Evolutionary conservation across 192 early-diverging fungal species (phyloP), one percentile per base, ranked within the genome.

Genomic region (Coemansia sp.): DNA sequence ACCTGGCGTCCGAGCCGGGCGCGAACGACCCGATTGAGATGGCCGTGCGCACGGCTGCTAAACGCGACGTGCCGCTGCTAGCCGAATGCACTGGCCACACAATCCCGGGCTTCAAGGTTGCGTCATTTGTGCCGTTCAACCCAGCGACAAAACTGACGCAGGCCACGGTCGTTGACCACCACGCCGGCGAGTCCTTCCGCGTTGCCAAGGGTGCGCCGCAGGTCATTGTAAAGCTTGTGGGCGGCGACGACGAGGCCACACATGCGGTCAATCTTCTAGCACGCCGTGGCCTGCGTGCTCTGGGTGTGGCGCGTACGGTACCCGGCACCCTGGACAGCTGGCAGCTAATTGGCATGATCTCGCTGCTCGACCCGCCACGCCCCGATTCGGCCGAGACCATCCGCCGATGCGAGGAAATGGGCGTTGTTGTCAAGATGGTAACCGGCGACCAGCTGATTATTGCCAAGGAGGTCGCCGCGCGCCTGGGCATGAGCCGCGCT

Each of bases 401-500:
- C 57, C 64, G 72, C 21, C 89, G 89, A 45, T 95, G 93, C 75
- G 81, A 88, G 58, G 71, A 78, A n/a, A 86, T 93, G 70, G 95
- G 93, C 53, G 88, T 97, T 10, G 84, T 88, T 47, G 91, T 95
- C 65, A 97, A 97, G 77, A 95, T 95, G 95, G 90, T 97, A 62
- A 97, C 95, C 31, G 95, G 95, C 64, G 95, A 97, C 74, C 95
- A 95, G 77, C 82, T 87, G 62, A 93, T 95, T 60, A 95, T 95
- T 80, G 95, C 88, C 64, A 95, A 94, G 72, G 92, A 91, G 60
- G 91, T 97, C 6, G 93, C 92, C 21, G 81, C 81, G 33, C 90
- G 95, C 60, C 86, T 97, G 32, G 93, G 93, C 54, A 95, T 97
- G 92, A 78, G 88, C 56, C 86, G 95, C 22, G 89, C 90, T 50